Base-by-base conservation (phyloP, 306 rosid species). In the Ochetophila trinervis region DNA sequence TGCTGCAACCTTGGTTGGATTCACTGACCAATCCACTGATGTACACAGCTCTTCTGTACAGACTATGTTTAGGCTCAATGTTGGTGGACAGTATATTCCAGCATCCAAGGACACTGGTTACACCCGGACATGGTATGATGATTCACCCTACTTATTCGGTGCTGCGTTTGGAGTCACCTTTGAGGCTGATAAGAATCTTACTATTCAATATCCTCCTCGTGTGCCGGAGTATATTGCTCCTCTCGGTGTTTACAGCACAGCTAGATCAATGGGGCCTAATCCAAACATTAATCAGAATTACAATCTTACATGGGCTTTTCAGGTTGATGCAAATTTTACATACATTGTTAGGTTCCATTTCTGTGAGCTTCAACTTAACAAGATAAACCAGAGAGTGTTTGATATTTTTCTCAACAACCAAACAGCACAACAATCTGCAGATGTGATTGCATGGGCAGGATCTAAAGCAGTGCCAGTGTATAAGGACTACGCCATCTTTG, bases 321-420 rank as follows among this genome's bases (percentile, higher is more conserved):
- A 21, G 47, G 80, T 83, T 55, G 84, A 73, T 67, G 53, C 82
- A 3, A 76, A 76, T 57, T 83, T 83, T 61, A 79, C 78, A 0
- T 83, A 83, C 34, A 45, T 79, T 50, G 76, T 83, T n/a, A 76
- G 87, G 78, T 63, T 79, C 51, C 87, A 83, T 67, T 83, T 83
- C 72, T 83, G 87, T 62, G 87, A 83, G 66, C 62, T 83, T 32
- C 51, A 62, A 4, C 22, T 52, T 5, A 64, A 65, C 44, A 73
- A 58, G 74, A 23, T 63, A 10, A 79, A 83, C 53, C 75, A 79
- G 69, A 79, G 82, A 53, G 84, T 67, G 75, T 83, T 83, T 63
- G 73, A 79, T 57, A 76, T 83, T 35, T 79, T 35, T 53, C 67
- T 83, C 57, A 83, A 79, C 72, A 76, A 83, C 62, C 77, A 35